These are phyloP conservation scores for Liriodendron chinense DNA, from an alignment of 164 flowering plant genomes.

Conservation along the genomic window DNA sequence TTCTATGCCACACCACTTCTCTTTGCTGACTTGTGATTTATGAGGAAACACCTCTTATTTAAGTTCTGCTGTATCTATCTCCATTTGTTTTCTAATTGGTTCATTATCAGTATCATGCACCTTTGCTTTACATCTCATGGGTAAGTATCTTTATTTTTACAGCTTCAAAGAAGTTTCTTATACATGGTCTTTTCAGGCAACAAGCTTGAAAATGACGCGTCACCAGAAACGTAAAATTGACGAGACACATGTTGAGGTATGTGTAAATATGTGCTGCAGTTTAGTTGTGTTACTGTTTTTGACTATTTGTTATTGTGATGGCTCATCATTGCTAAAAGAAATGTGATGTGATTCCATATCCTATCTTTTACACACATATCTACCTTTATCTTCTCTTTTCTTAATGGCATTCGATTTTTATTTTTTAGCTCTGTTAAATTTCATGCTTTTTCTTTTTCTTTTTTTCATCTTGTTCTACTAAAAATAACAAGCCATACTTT, in stretches of 20 bases:
- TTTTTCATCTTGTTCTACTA: too few species aligned
- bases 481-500: too few species aligned
- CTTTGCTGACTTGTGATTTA: not conserved
- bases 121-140: conserved; percentile 3
- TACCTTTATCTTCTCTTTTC: too few species aligned
- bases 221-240: conserved; percentile 98
- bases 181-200: conserved; percentile 49
- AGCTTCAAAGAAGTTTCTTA: conserved; percentile 25
- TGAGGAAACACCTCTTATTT: not conserved
- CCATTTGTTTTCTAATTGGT: not conserved
- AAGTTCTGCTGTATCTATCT: not conserved
- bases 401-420: too few species aligned
- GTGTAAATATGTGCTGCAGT: not conserved
- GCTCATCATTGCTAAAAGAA: too few species aligned
- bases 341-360: too few species aligned
- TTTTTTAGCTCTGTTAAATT: too few species aligned
- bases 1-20: not conserved
- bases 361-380: too few species aligned
- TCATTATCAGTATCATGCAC: not conserved
- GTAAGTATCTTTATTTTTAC: conserved; percentile 7
- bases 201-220: conserved; percentile 96
- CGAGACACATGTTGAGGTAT: conserved; percentile 98
- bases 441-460: too few species aligned
- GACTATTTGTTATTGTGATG: too few species aligned
- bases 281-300: too few species aligned